Evolutionary conservation across 2,329 filamentous ascomycete species (phyloP).

Genomic region (Myriangium duriaei): DNA sequence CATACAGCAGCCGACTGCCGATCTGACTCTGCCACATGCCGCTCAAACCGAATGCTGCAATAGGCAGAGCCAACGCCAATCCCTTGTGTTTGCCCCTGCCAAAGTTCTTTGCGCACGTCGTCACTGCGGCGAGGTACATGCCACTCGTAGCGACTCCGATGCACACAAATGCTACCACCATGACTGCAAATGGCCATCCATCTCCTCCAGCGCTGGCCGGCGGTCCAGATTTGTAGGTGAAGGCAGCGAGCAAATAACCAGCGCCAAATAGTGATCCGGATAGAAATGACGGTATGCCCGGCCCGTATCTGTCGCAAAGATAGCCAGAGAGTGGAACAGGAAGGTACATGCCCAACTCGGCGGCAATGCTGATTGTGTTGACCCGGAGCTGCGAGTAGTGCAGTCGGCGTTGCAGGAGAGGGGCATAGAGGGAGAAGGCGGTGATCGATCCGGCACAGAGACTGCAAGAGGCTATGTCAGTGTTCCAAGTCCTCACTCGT

Average conservation of each 20-base stretch:
- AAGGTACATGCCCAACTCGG: conserved; percentile 79
- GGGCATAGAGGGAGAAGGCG: conserved; percentile 87
- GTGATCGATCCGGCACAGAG: conserved; percentile 86
- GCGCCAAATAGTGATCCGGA: conserved; percentile 62
- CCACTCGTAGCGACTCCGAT: conserved; percentile 74
- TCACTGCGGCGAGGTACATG: conserved; percentile 86
- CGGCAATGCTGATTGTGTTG: conserved; percentile 77
- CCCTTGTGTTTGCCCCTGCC: conserved; percentile 78
- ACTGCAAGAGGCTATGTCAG: no score
- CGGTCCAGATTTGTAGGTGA: conserved; percentile 54
- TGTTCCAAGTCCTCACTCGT: no score
- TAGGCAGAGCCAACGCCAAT: conserved; percentile 76
- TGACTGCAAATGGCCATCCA: conserved; percentile 63
- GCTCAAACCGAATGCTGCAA: conserved; percentile 83
- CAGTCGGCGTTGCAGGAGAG: conserved; percentile 73
- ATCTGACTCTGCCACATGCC: conserved; percentile 94
- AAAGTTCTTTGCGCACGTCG: conserved; percentile 97
- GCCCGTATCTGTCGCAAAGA: conserved; percentile 78
- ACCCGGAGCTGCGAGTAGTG: conserved; percentile 86
- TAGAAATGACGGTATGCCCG: conserved; percentile 60
- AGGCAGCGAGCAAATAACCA: conserved; percentile 75
- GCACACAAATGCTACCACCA: conserved; percentile 73
- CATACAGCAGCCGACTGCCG: conserved; percentile 64
- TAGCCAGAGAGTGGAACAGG: conserved; percentile 85
- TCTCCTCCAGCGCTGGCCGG: conserved; percentile 37